These are phyloP conservation scores for Magnusiomyces tetraspermus DNA, from an alignment of 1,139 yeast species.

Conservation along the genomic window DNA sequence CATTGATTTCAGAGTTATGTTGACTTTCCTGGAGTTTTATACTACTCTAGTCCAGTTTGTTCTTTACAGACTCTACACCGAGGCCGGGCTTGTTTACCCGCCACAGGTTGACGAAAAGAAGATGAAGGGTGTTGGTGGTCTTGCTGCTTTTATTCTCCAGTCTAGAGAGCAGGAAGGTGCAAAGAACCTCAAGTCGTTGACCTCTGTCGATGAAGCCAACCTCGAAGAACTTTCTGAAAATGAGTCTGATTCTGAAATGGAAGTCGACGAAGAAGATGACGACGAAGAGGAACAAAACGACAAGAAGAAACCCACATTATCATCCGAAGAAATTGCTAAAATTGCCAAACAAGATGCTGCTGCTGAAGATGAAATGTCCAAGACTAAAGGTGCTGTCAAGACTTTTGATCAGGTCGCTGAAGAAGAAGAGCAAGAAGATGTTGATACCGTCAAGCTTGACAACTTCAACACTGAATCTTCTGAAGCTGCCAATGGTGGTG, in stretches of 20 bases:
- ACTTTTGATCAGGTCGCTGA: conserved; percentile 36
- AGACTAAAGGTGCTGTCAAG: conserved; percentile 19
- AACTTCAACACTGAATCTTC: conserved; percentile 50
- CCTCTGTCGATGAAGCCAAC: conserved; percentile 27
- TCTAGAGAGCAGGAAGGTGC: conserved; percentile 33
- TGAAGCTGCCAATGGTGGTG: conserved; percentile 59
- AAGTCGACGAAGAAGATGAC: conserved; percentile 13
- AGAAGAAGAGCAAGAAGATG: conserved; percentile 36
- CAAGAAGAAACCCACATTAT: conserved; percentile 8
- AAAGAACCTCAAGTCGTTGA: conserved; percentile 32
- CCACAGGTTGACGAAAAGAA: conserved; percentile 69
- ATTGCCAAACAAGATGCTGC: conserved; percentile 33
- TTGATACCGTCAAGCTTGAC: conserved; percentile 46
- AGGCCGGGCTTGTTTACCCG: conserved; percentile 79
- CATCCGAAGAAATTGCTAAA: conserved; percentile 20
- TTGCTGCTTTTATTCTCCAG: conserved; percentile 71
- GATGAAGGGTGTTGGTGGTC: conserved; percentile 82
- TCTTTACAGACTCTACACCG: conserved; percentile 74
- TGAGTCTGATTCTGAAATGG: conserved; percentile 12
- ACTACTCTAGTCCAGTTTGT: conserved; percentile 85
- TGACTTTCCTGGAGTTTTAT: conserved; percentile 91
- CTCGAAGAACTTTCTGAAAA: conserved; percentile 32
- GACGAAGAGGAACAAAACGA: conserved; percentile 26
- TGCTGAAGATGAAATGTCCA: conserved; percentile 35
- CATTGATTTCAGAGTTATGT: conserved; percentile 93